These are phyloP conservation scores for Syncephalastrum monosporum DNA, from an alignment of 371 early-diverging fungal species.

Conservation along the genomic window DNA sequence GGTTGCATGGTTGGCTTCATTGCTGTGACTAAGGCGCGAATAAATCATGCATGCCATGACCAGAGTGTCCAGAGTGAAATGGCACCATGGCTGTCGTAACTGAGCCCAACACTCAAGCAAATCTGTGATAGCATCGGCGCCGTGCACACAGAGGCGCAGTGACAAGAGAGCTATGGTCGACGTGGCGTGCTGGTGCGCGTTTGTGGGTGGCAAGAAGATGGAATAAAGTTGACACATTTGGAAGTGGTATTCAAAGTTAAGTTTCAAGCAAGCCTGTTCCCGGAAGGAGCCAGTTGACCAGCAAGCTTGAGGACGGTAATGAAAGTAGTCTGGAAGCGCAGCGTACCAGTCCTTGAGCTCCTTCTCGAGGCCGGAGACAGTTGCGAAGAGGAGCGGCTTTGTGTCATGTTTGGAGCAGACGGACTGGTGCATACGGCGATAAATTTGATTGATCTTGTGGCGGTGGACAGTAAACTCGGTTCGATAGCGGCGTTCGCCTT, in stretches of 20 bases:
- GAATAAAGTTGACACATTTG: conserved; percentile 46
- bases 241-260: conserved; percentile 51
- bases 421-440: conserved; percentile 32
- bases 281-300: conserved; percentile 38
- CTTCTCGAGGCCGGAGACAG: conserved; percentile 39
- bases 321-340: conserved; percentile 33
- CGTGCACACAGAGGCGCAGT: conserved; percentile 26
- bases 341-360: conserved; percentile 40
- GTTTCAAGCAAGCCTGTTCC: conserved; percentile 49
- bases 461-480: conserved; percentile 45
- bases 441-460: conserved; percentile 39
- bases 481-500: conserved; percentile 29
- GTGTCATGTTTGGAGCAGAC: conserved; percentile 28
- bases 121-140: conserved; percentile 37
- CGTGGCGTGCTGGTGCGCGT: conserved; percentile 3
- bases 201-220: conserved; percentile 27
- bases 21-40: background rate
- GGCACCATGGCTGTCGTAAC: conserved; percentile 45
- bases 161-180: conserved; percentile 34
- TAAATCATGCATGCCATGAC: conserved; percentile 39
- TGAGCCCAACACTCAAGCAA: conserved; percentile 42
- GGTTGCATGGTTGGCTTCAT: conserved; percentile 13
- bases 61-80: conserved; percentile 46
- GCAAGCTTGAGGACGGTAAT: conserved; percentile 22
- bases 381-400: conserved; percentile 26